Evolutionary conservation across 305 asterid species (phyloP).

Genomic region (Rubia balearica): DNA sequence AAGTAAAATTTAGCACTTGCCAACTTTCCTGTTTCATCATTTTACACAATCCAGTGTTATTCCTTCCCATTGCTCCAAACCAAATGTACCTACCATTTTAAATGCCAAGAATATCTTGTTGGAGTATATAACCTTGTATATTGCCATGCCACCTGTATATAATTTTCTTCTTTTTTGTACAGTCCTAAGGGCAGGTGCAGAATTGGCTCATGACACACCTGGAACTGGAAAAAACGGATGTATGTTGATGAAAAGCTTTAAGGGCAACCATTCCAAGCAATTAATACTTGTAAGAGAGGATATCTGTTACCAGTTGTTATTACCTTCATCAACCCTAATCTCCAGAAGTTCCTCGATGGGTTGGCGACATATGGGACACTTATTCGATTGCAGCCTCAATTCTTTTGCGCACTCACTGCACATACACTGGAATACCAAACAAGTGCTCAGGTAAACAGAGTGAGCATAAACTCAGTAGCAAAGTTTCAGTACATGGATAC

Average conservation of each 20-base stretch:
- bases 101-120: not conserved
- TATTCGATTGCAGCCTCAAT: slow-evolving; percentile 74
- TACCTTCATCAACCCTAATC: slow-evolving; percentile 75
- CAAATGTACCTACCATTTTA: not conserved
- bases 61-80: not conserved
- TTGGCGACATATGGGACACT: slow-evolving; percentile 84
- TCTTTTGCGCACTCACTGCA: slow-evolving; percentile 79
- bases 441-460: not conserved
- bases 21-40: not conserved
- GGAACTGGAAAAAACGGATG: not conserved
- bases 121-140: not conserved
- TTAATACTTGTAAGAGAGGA: not conserved
- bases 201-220: slow-evolving; percentile 13
- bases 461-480: not conserved
- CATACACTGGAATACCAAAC: slow-evolving; percentile 53
- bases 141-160: slow-evolving; percentile 2
- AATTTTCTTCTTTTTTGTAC: slow-evolving; percentile 16
- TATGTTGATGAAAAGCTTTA: not conserved
- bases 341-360: slow-evolving; percentile 81
- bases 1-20: too few species aligned
- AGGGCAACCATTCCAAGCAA: not conserved
- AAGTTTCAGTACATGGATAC: not conserved
- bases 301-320: not conserved
- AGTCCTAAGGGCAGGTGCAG: slow-evolving; percentile 6
- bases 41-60: slow-evolving; percentile 1